phyloP scores from a whole-genome alignment of 2,329 filamentous ascomycete species.

The Fusarium burgessii region DNA sequence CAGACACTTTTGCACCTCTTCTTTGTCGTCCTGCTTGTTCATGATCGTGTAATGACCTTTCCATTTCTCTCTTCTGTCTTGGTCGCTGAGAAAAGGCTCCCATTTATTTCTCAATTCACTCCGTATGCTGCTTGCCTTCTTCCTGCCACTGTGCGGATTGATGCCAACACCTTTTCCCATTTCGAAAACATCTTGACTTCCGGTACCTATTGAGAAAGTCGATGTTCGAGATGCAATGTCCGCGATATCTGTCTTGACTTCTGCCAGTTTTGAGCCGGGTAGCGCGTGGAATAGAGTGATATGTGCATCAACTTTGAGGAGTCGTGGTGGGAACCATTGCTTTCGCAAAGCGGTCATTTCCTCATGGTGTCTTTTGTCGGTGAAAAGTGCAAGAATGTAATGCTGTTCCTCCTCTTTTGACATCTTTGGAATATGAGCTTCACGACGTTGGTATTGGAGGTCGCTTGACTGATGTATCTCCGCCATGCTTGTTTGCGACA shows the following conservation, averaged over 20 bases:
- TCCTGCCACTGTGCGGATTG: conserved; percentile 11
- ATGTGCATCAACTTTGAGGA: conserved; percentile 34
- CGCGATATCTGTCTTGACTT: conserved; percentile 15
- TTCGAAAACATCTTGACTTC: conserved; percentile 13
- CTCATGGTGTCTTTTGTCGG: conserved; percentile 19
- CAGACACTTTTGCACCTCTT: conserved; percentile 18
- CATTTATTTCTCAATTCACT: conserved; percentile 23
- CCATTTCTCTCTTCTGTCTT: conserved; percentile 28
- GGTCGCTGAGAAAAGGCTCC: conserved; percentile 26
- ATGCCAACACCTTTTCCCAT: conserved; percentile 35
- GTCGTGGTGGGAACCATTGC: conserved; percentile 25
- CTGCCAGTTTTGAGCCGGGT: conserved; percentile 23
- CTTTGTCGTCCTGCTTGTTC: conserved; percentile 37
- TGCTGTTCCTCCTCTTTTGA: neutral
- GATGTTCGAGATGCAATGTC: neutral
- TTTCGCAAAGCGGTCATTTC: conserved; percentile 21
- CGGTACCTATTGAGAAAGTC: conserved; percentile 1
- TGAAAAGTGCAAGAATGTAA: conserved; percentile 31
- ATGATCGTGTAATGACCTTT: conserved; percentile 35
- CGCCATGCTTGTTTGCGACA: neutral
- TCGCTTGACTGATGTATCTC: conserved; percentile 11
- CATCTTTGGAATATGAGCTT: conserved; percentile 14
- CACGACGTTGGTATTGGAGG: conserved; percentile 21
- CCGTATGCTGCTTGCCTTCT: conserved; percentile 2
- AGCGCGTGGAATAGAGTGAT: conserved; percentile 36